These are phyloP conservation scores for Entrophospora sp. DNA, from an alignment of 192 early-diverging fungal species.

Conservation along the genomic window DNA sequence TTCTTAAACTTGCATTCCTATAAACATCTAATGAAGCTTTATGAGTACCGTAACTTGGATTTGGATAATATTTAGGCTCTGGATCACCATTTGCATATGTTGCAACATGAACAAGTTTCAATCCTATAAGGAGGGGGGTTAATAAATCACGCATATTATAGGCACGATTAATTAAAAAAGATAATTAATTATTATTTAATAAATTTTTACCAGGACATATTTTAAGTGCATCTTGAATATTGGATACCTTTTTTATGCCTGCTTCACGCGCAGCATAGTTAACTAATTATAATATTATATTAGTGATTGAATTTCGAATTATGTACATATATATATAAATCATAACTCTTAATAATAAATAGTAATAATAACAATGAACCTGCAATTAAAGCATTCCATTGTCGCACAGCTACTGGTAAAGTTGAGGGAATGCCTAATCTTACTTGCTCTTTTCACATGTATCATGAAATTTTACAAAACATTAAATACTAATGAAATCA, in stretches of 20 bases:
- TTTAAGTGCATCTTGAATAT: no score
- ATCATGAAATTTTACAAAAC: no score
- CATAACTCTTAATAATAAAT: not conserved
- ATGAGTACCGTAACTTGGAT: slow-evolving; percentile 64
- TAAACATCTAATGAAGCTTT: no score
- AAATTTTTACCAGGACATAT: slow-evolving; percentile 41
- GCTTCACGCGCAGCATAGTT: slow-evolving; percentile 86
- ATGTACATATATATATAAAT: not conserved
- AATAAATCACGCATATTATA: not conserved
- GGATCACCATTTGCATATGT: no score
- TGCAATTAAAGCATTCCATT: slow-evolving; percentile 83
- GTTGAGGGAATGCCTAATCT: slow-evolving; percentile 57
- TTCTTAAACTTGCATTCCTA: slow-evolving; percentile 57
- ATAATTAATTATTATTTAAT: not conserved
- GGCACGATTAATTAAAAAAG: not conserved
- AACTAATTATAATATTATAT: slow-evolving; percentile 35
- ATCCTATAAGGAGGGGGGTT: slow-evolving; percentile 28
- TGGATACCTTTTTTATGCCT: no score
- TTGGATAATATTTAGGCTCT: slow-evolving; percentile 63
- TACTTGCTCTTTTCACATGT: slow-evolving; percentile 70
- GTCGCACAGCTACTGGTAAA: slow-evolving; percentile 76
- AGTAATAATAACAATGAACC: slow-evolving; percentile 28
- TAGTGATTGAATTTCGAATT: not conserved
- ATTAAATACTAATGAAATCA: no score
- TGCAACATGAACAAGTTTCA: slow-evolving; percentile 71